Conservation (phyloP, 306 rosid genomes). For the Pyrus betulifolia region DNA sequence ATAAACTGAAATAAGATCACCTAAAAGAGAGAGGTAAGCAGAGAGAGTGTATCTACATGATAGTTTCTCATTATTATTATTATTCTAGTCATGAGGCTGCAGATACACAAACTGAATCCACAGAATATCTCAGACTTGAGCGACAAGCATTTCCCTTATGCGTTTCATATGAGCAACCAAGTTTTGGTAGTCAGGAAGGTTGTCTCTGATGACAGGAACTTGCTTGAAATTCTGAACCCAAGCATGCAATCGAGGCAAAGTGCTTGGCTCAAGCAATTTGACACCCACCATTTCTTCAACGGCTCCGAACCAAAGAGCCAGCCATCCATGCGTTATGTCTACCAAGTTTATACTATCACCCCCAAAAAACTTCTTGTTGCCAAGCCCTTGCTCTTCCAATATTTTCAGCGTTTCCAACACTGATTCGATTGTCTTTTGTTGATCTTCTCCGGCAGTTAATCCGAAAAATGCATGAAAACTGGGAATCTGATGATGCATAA, state of each 20-base stretch:
- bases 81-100: too few species aligned
- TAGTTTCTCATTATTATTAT: too few species aligned
- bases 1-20: too few species aligned
- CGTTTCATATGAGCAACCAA: background rate
- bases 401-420: conserved; percentile 5
- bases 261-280: conserved; percentile 19
- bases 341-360: conserved; percentile 22
- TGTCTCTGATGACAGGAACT: conserved; percentile 34
- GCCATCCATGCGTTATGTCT: conserved; percentile 24
- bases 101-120: background rate
- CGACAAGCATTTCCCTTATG: background rate
- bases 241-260: conserved; percentile 30
- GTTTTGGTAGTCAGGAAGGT: conserved; percentile 23
- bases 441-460: conserved; percentile 11
- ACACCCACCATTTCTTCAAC: conserved; percentile 11
- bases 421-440: background rate
- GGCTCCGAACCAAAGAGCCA: conserved; percentile 7
- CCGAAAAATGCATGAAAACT: background rate
- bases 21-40: too few species aligned
- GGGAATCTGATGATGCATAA: background rate
- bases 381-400: conserved; percentile 20
- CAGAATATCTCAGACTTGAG: background rate
- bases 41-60: too few species aligned
- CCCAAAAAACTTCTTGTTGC: conserved; percentile 22
- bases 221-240: conserved; percentile 38